phyloP scores from a whole-genome alignment of 2,329 filamentous ascomycete species.

The Stachybotrys echinatus region DNA sequence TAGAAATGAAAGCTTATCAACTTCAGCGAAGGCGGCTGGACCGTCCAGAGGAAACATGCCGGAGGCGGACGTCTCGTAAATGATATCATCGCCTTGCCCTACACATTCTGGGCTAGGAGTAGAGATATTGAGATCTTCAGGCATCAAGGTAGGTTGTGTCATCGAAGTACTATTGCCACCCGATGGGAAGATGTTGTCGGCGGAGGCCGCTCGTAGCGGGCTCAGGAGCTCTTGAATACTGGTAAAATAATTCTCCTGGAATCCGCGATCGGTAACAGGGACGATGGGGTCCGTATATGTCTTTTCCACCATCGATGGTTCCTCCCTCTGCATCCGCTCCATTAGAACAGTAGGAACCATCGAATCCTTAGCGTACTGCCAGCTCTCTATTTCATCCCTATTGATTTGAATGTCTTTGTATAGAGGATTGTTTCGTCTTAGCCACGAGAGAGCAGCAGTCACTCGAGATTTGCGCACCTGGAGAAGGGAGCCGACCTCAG shows the following conservation, averaged over 20 bases:
- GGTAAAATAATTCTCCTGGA: background rate
- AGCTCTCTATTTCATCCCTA: conserved; percentile 3
- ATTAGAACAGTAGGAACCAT: background rate
- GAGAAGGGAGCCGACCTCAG: conserved; percentile 4
- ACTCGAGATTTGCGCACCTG: conserved; percentile 4
- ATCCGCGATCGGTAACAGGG: conserved; percentile 3
- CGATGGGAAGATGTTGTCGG: background rate
- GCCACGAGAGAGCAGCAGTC: background rate
- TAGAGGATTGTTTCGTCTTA: conserved; percentile 4
- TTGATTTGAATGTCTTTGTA: conserved; percentile 3
- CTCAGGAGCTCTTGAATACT: conserved; percentile 2
- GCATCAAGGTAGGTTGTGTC: background rate
- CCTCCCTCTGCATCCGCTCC: conserved; percentile 2
- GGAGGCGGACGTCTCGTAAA: background rate
- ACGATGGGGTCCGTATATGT: conserved; percentile 2
- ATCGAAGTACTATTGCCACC: background rate
- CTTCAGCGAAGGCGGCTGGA: conserved; percentile 1
- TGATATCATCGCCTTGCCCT: background rate
- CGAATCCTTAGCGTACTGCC: conserved; percentile 2
- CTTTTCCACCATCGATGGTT: background rate
- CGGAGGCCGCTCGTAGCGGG: background rate
- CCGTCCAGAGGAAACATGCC: conserved; percentile 4
- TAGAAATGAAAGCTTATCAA: conserved; percentile 1
- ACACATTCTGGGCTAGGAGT: background rate
- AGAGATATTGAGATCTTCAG: background rate